Evolutionary conservation across 2,329 filamentous ascomycete genomes (phyloP), one percentile per base, ranked within the genome.

Genomic region (Endoconidiophora polonica): DNA sequence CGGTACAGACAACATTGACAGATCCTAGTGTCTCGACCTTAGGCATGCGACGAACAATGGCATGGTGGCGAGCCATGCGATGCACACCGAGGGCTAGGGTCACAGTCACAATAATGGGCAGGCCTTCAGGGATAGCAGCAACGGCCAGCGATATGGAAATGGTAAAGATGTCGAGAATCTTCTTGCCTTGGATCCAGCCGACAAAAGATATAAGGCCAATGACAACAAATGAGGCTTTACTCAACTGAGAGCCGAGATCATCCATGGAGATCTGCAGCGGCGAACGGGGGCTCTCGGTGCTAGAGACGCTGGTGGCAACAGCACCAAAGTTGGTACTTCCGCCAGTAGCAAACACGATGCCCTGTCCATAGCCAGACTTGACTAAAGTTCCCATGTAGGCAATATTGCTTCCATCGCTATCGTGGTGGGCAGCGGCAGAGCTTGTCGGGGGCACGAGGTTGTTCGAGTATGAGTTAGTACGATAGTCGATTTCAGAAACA

Each of bases 1-100:
- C 91, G 57, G 87, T 95, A 68, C 93, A 98, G 5, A 98, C 86
- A n/a, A 98, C 88, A 59, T 96, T 98, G 53, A 98, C 91, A n/a
- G 88, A 95, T 6, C 93, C 93, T 4, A 98, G 68, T 0, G 91
- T 98, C 63, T 98, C 91, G 6, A 98, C 93, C 64, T 91, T 96
- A 20, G 93, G 93, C 66, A 98, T 82, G 60, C 85, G 82, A 57
- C 91, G 83, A 54, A 98, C 90, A 62, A 98, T 98, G 6, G 91
- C 91, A 62, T 94, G 86, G 58, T 90, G 79, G 60, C 81, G 86
- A 54, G 91, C 93, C 91, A 98, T 98, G 52, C 91, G 81, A 59
- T 98, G 77, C 6, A 98, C 93, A 12, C 91, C 93, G 12, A 98
- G 73, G 38, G 91, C 91, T 50, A 98, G 72, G 0, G 91, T 98